Evolutionary conservation across 1,284 basidiomycete genomes (phyloP).

Genomic region (Quambalaria eucalypti): DNA sequence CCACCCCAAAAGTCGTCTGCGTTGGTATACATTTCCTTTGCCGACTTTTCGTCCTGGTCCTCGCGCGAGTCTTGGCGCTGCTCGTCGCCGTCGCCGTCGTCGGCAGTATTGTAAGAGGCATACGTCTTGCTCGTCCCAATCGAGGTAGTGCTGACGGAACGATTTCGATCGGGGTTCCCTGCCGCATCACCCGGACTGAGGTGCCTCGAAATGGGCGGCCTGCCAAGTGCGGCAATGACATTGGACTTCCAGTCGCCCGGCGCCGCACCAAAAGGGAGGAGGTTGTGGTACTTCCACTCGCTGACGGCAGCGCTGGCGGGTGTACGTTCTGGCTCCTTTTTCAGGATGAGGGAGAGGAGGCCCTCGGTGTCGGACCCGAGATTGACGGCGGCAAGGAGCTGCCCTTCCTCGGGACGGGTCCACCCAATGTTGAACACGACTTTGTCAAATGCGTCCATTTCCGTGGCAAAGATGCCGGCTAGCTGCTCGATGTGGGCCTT

Average conservation of each 20-base stretch:
- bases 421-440: not conserved
- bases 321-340: too few relatives aligned
- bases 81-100: not conserved
- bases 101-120: not conserved
- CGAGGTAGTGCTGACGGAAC: not conserved
- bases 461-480: not conserved
- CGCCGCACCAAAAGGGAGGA: not conserved
- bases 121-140: not conserved
- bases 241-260: not conserved
- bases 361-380: not conserved
- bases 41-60: not conserved
- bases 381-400: not conserved
- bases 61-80: not conserved
- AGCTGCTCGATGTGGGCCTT: not conserved
- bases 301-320: too few relatives aligned
- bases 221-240: not conserved
- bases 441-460: not conserved
- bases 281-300: not conserved
- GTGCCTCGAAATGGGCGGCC: not conserved
- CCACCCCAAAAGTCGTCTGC: not conserved
- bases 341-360: not conserved
- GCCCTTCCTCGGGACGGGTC: not conserved
- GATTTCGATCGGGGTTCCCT: too few relatives aligned
- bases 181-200: not conserved
- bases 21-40: not conserved